Evolutionary conservation across 2,329 filamentous ascomycete species (phyloP), one percentile per base, ranked within the genome.

Genomic region (Aspergillus caelatus): DNA sequence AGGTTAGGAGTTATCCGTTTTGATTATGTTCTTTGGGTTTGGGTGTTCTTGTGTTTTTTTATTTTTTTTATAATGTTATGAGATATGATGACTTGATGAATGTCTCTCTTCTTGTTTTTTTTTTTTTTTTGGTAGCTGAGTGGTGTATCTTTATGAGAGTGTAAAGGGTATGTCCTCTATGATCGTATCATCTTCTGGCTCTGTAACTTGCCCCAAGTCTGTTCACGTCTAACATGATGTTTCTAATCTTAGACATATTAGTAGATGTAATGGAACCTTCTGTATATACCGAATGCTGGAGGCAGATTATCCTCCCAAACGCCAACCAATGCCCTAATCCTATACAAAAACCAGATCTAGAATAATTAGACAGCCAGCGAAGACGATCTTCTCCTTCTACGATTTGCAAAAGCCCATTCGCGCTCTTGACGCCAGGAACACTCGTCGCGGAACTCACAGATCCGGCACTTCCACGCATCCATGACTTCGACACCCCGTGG

Each of bases 401-500:
- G 76, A 65, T 69, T 74, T 60, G 76, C 77, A 67, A 72, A 71
- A 64, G 91, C 87, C 64, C 87, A 84, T 60, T 94, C 87, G 77
- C 91, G 89, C 12, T 83, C 83, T 69, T 85, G 83, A 43, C 94
- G 83, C 94, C 94, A 98, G 14, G 85, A 84, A 75, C 94, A 98
- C 2, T 82, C 83, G 2, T 92, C 89, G 0, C 85, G 87, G 76
- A 97, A 97, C 68, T 96, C 93, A 73, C 94, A 98, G 28, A 84
- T 87, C 23, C 88, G 82, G 75, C 94, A 98, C 76, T 97, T 98
- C 80, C 90, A 96, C 0, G 92, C 91, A 70, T 97, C 94, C 71
- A 94, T 89, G 8, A 96, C 85, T 8, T 87, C 84, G 3, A 97
- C 94, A 0, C 94, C 94, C 9, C 84, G 83, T 0, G 93, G 88